Evolutionary conservation across 163 green algal genomes (phyloP), one percentile per base, ranked within the genome.

Genomic region (Scenedesmus sp.): DNA sequence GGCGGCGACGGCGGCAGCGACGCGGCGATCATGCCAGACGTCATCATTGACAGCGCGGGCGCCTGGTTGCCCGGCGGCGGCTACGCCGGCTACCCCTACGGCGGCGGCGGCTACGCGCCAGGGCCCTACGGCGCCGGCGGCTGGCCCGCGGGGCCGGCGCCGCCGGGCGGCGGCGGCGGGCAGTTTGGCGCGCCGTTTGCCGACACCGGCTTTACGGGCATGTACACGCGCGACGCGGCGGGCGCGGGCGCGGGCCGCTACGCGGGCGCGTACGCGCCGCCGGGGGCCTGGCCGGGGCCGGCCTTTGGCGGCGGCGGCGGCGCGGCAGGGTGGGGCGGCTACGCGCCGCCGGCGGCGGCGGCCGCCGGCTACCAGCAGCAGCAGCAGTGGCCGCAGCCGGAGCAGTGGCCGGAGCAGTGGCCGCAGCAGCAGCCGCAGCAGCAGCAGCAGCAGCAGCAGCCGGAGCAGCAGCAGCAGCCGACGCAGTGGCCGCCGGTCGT

Each of bases 11-110:
- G 71, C 45, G 56, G 53, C 31, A 67, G 36, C 50, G 54, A 67
- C 36, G 65, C 26, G n/a, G 69, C 69, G 47, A 42, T 77, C 13
- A 53, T 77, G 39, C 69, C 69, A 34, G 69, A 77, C 65, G 69
- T 77, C 29, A 77, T 77, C 24, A 77, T 77, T 39, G 69, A 76
- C 51, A 65, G 53, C n/a, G 34, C 53, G 44, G 69, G 69, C 3
- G 54, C 57, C 1, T 77, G 69, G 69, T 58, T 36, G 22, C 69
- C 69, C n/a, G 42, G n/a, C n/a, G n/a, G n/a, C n/a, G n/a, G n/a
- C n/a, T n/a, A n/a, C n/a, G n/a, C n/a, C n/a, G n/a, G n/a, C n/a
- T n/a, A n/a, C n/a, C n/a, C n/a, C n/a, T n/a, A n/a, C n/a, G n/a
- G n/a, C n/a, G n/a, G n/a, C n/a, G n/a, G n/a, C n/a, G n/a, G n/a